Evolutionary conservation across 1,284 basidiomycete genomes (phyloP).

Genomic region (Boletus mariae): DNA sequence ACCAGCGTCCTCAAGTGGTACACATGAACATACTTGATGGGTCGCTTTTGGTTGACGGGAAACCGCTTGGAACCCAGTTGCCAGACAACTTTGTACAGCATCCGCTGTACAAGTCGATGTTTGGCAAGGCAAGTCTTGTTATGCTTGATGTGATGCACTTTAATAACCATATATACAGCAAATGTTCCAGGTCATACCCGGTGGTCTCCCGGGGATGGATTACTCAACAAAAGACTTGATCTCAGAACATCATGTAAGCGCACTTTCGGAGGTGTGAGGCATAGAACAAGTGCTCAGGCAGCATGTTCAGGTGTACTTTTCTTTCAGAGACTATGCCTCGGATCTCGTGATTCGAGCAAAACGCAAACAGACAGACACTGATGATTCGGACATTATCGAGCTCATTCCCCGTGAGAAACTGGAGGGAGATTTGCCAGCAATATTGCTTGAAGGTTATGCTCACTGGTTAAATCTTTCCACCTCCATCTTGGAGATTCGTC

Average conservation of each 20-base stretch:
- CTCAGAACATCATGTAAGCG: background rate
- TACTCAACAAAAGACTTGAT: background rate
- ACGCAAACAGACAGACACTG: background rate
- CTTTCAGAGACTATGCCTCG: background rate
- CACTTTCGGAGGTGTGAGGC: too few species aligned
- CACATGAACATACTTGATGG: slow-evolving; percentile 42
- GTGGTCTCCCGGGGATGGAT: background rate
- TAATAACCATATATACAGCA: background rate
- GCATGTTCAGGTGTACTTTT: background rate
- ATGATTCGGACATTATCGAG: background rate
- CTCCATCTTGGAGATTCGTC: too few species aligned
- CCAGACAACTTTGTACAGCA: slow-evolving; percentile 34
- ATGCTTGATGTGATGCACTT: background rate
- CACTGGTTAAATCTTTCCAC: too few species aligned
- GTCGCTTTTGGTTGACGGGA: slow-evolving; percentile 40
- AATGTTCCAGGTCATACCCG: background rate
- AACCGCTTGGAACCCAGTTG: slow-evolving; percentile 36
- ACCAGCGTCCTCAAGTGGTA: slow-evolving; percentile 23
- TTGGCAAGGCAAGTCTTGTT: background rate
- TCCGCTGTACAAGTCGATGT: slow-evolving; percentile 29
- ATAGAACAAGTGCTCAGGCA: background rate
- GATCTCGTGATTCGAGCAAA: background rate
- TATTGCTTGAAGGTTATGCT: slow-evolving; percentile 33
- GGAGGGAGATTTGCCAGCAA: slow-evolving; percentile 35
- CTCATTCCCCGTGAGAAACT: slow-evolving; percentile 17